Conservation (phyloP, 768 basidiomycete species). For the Psilocybe azurescens region DNA sequence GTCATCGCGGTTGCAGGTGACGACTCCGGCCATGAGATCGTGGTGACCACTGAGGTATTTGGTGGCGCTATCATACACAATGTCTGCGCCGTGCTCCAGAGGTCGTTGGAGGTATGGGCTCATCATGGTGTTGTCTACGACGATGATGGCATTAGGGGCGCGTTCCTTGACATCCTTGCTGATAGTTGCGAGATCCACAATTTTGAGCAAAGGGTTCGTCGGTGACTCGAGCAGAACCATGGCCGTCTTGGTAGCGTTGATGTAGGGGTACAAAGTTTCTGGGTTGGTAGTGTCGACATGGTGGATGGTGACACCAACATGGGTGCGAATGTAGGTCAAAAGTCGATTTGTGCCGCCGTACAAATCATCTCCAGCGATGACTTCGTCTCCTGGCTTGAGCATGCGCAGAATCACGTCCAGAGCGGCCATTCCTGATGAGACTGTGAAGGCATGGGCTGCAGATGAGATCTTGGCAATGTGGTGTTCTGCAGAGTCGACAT, state of each 20-base stretch:
- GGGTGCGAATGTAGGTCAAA: constrained; percentile 83
- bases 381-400: constrained; percentile 93
- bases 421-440: constrained; percentile 98
- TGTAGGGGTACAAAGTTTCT: constrained; percentile 59
- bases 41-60: constrained; percentile 99
- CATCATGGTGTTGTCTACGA: constrained; percentile 99
- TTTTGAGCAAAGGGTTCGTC: constrained; percentile 96
- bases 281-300: constrained; percentile 94
- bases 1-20: constrained; percentile 91
- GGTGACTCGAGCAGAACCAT: constrained; percentile 99
- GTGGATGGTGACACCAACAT: constrained; percentile 88
- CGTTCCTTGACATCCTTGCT: constrained; percentile 83
- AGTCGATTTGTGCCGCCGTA: constrained; percentile 98
- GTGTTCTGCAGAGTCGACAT: constrained; percentile 67
- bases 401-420: constrained; percentile 93
- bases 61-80: constrained; percentile 97
- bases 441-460: constrained; percentile 86
- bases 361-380: constrained; percentile 96
- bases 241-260: constrained; percentile 76
- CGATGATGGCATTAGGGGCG: constrained; percentile 80
- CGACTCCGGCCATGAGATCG: constrained; percentile 98
- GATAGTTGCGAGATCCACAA: constrained; percentile 87
- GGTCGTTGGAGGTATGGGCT: constrained; percentile 97
- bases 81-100: constrained; percentile 93
- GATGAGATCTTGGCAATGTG: constrained; percentile 98